Conservation (phyloP, 2,329 filamentous ascomycete species). For the Elsinoe perseae region DNA sequence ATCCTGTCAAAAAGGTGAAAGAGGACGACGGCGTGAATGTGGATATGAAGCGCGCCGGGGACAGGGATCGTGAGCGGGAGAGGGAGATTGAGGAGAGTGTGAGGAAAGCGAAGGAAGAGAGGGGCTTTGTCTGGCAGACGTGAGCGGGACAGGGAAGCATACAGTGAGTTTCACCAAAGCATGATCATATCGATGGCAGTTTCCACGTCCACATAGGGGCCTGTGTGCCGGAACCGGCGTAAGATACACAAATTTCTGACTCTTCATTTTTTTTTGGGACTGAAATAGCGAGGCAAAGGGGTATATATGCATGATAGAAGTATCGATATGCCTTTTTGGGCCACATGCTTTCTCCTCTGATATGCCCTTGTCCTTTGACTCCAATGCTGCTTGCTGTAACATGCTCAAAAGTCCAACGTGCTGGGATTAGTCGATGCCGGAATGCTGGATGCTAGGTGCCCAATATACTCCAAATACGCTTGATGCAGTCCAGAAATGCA, state of each 20-base stretch:
- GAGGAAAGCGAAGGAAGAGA: background rate
- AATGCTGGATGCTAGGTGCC: background rate
- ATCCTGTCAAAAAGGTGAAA: constrained; percentile 62
- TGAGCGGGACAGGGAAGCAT: background rate
- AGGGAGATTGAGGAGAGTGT: constrained; percentile 6
- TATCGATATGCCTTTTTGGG: background rate
- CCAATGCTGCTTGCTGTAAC: no score
- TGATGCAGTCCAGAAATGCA: no score
- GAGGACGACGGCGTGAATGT: constrained; percentile 15
- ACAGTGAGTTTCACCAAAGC: background rate
- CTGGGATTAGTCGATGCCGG: no score
- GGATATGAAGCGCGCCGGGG: constrained; percentile 5
- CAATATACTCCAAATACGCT: background rate
- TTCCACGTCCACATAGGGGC: background rate
- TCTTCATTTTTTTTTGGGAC: no score
- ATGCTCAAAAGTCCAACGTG: no score
- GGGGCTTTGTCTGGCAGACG: constrained; percentile 3
- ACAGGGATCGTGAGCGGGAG: constrained; percentile 6
- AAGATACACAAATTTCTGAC: background rate
- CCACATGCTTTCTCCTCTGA: background rate
- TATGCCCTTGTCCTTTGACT: no score
- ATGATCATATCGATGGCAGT: background rate
- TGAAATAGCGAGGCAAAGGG: no score
- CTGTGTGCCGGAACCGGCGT: background rate
- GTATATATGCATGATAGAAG: constrained; percentile 4